Evolutionary conservation across 2,329 filamentous ascomycete species (phyloP).

Genomic region (Trichoderma guizhouense): DNA sequence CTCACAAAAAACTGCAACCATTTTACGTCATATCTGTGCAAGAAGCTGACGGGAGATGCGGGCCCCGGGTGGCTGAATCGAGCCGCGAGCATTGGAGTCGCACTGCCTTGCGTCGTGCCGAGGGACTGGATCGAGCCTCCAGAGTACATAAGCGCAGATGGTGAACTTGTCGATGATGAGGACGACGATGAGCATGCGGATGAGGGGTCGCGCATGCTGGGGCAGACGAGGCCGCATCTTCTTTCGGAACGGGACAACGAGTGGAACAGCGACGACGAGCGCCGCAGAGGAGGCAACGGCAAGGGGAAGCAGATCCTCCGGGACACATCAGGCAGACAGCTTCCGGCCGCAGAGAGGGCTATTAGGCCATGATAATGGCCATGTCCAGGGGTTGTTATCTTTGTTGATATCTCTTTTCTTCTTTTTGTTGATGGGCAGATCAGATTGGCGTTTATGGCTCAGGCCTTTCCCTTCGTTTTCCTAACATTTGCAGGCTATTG

Average conservation of each 20-base stretch:
- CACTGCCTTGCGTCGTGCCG: conserved; percentile 77
- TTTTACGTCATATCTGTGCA: conserved; percentile 74
- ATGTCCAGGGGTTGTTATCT: neutral
- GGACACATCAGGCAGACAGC: conserved; percentile 49
- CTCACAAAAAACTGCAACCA: conserved; percentile 86
- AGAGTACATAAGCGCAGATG: conserved; percentile 69
- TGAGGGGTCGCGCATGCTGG: conserved; percentile 59
- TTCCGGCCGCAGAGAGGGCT: conserved; percentile 53
- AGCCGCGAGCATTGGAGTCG: conserved; percentile 77
- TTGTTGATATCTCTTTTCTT: neutral
- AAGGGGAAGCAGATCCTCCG: conserved; percentile 45
- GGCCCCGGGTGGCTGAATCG: conserved; percentile 78
- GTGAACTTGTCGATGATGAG: conserved; percentile 62
- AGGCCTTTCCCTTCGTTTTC: conserved; percentile 2
- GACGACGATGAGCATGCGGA: conserved; percentile 47
- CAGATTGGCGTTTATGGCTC: conserved; percentile 26
- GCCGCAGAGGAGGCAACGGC: conserved; percentile 37
- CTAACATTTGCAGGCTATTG: conserved; percentile 19
- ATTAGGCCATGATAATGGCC: conserved; percentile 31
- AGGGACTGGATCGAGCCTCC: conserved; percentile 78
- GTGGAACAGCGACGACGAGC: conserved; percentile 47
- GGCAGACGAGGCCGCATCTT: conserved; percentile 34
- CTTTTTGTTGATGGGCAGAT: neutral
- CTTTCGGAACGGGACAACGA: conserved; percentile 31
- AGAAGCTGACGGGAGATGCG: conserved; percentile 65